Conservation (phyloP, 2,329 filamentous ascomycete genomes). For the Calycina marina region DNA sequence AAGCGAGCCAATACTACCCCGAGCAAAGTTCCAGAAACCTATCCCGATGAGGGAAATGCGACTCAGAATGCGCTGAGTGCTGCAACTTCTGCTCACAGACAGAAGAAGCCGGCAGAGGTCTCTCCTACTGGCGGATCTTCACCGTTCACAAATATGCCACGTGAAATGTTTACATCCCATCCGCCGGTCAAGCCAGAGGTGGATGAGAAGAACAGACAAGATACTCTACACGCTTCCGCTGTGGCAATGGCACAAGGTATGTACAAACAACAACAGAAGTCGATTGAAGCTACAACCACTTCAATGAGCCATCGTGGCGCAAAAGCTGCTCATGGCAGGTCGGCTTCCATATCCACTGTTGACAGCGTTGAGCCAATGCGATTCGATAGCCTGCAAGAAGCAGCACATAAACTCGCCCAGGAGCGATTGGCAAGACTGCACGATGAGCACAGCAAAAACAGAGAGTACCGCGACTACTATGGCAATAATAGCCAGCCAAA, state of each 20-base stretch:
- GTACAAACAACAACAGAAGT: slow-evolving; percentile 55
- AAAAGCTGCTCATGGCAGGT: slow-evolving; percentile 20
- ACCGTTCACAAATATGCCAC: slow-evolving; percentile 50
- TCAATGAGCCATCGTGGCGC: slow-evolving; percentile 18
- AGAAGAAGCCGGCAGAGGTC: slow-evolving; percentile 5
- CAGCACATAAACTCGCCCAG: slow-evolving; percentile 72
- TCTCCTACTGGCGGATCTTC: slow-evolving; percentile 45
- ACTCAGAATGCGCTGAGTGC: slow-evolving; percentile 57
- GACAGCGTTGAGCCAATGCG: slow-evolving; percentile 33
- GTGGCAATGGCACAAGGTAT: slow-evolving; percentile 82
- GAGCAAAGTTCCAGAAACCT: slow-evolving; percentile 22
- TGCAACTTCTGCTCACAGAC: slow-evolving; percentile 41
- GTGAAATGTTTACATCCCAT: slow-evolving; percentile 63
- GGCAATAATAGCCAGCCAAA: slow-evolving; percentile 33
- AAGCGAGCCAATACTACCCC: slow-evolving; percentile 50
- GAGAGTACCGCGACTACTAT: slow-evolving; percentile 65
- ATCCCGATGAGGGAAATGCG: slow-evolving; percentile 45
- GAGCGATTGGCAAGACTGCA: slow-evolving; percentile 72
- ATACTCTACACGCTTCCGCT: slow-evolving; percentile 66
- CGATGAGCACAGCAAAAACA: slow-evolving; percentile 47
- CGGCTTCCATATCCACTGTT: slow-evolving; percentile 20
- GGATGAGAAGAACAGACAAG: slow-evolving; percentile 58
- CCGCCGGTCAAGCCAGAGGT: slow-evolving; percentile 59
- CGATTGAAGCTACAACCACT: slow-evolving; percentile 22
- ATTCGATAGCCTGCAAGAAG: slow-evolving; percentile 60